phyloP scores from a whole-genome alignment of 1,139 yeast species.

The Saccharomycopsis hybrid region DNA sequence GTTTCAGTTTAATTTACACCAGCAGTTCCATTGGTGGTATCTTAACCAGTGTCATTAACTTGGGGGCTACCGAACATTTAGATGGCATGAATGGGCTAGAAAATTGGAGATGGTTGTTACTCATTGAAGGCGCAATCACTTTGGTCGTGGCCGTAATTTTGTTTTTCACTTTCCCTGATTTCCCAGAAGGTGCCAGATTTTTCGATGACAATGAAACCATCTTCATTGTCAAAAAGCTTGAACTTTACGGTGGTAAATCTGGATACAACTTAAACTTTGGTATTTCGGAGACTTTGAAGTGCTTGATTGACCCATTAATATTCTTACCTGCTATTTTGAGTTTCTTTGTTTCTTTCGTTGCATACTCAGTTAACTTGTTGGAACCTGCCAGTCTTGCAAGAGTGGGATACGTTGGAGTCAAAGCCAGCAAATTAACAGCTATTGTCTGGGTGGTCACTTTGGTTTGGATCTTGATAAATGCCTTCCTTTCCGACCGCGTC shows the following conservation, averaged over 20 bases:
- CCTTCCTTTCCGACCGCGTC: slow-evolving; percentile 36
- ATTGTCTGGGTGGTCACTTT: slow-evolving; percentile 68
- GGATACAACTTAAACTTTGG: slow-evolving; percentile 27
- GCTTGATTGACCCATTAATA: slow-evolving; percentile 36
- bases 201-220: slow-evolving; percentile 32
- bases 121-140: slow-evolving; percentile 53
- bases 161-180: slow-evolving; percentile 63
- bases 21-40: slow-evolving; percentile 35
- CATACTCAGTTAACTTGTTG: not conserved
- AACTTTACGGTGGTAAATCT: slow-evolving; percentile 36
- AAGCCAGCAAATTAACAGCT: slow-evolving; percentile 32
- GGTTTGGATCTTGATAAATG: slow-evolving; percentile 44
- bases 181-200: slow-evolving; percentile 49
- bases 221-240: slow-evolving; percentile 34
- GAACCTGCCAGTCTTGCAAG: slow-evolving; percentile 1
- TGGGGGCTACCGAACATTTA: slow-evolving; percentile 54
- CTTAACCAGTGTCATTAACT: slow-evolving; percentile 30
- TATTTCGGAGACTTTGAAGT: slow-evolving; percentile 25
- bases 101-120: slow-evolving; percentile 59
- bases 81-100: slow-evolving; percentile 38
- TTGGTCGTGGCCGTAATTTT: slow-evolving; percentile 38
- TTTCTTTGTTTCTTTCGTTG: not conserved
- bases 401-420: slow-evolving; percentile 38
- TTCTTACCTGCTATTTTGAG: slow-evolving; percentile 39
- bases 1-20: slow-evolving; percentile 54